Base-by-base conservation (phyloP, 306 rosid species). In the Quercus ilex region DNA sequence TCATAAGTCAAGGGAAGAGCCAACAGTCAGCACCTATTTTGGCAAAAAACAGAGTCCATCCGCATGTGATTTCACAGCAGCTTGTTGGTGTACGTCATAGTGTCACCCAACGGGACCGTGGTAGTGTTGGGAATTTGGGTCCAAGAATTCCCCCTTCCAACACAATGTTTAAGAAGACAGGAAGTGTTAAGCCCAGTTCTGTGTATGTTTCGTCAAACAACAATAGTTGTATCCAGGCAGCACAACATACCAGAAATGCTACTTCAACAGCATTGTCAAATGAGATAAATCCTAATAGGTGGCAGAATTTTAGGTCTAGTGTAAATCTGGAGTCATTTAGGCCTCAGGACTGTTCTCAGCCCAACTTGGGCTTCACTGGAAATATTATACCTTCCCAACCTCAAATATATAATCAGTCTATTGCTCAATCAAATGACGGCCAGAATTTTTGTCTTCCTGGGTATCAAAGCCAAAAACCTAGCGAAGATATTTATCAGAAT, bases 31-130 rank as follows among this genome's bases (percentile, higher is more conserved):
- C 86, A 52, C 63, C 69, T 67, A 19, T 43, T 77, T 69, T 78
- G 52, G 64, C 65, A 21, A 84, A 81, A 68, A 83, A 53, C 74
- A 86, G 91, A 80, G 21, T 26, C 83, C 90, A 43, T 5, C 75
- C 77, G 0, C 74, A 41, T 71, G 10, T 70, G 43, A 70, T 55
- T 49, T 63, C 91, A 3, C 83, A 51, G 69, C 83, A 77, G 30
- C 30, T n/a, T 28, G 79, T 75, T 62, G 86, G 90, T 79, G 87
- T 77, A 19, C 87, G 70, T 6, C 53, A 69, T 69, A 81, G 67
- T 74, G 53, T 62, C 80, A 79, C 77, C 78, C 87, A 81, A 73
- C 87, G 74, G 81, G 88, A 74, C 64, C 84, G 82, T 78, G 82
- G 57, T 23, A 74, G 41, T 33, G 30, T 55, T 72, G 78, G 78